Evolutionary conservation across 805 yeast species (phyloP).

Genomic region (Ogataea pilisensis): DNA sequence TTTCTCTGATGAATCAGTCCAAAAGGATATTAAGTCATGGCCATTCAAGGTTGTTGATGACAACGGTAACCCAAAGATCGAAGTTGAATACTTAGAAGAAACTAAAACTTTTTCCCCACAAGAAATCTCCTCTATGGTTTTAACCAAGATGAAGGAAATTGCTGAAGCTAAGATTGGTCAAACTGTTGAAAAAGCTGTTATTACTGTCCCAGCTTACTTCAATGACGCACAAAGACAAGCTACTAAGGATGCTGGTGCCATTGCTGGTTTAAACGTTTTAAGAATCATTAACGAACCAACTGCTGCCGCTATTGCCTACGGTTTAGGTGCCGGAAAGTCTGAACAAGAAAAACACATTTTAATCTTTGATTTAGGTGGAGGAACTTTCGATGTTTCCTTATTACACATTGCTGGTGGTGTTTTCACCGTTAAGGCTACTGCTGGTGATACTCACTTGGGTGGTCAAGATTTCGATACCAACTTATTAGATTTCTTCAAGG

Average conservation of each 20-base stretch:
- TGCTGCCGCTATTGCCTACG: constrained; percentile 99
- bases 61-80: constrained; percentile 63
- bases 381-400: constrained; percentile 96
- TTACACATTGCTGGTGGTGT: constrained; percentile 93
- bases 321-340: constrained; percentile 86
- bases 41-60: constrained; percentile 69
- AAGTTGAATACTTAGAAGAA: constrained; percentile 68
- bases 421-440: constrained; percentile 95
- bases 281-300: constrained; percentile 82
- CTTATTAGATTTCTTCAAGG: constrained; percentile 87
- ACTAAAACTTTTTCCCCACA: constrained; percentile 68
- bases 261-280: constrained; percentile 73
- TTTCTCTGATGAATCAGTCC: constrained; percentile 71
- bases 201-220: constrained; percentile 78
- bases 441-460: constrained; percentile 99
- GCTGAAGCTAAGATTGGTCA: constrained; percentile 75
- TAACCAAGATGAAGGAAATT: constrained; percentile 78
- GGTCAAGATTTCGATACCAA: constrained; percentile 99
- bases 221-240: constrained; percentile 81
- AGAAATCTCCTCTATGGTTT: constrained; percentile 73
- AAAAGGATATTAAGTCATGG: constrained; percentile 90
- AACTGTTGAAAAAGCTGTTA: constrained; percentile 69
- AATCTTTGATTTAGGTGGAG: constrained; percentile 97
- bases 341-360: constrained; percentile 82
- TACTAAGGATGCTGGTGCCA: constrained; percentile 78